These are phyloP conservation scores for Cyclotella baltica DNA, from an alignment of 108 stramenopile species.

Conservation along the genomic window DNA sequence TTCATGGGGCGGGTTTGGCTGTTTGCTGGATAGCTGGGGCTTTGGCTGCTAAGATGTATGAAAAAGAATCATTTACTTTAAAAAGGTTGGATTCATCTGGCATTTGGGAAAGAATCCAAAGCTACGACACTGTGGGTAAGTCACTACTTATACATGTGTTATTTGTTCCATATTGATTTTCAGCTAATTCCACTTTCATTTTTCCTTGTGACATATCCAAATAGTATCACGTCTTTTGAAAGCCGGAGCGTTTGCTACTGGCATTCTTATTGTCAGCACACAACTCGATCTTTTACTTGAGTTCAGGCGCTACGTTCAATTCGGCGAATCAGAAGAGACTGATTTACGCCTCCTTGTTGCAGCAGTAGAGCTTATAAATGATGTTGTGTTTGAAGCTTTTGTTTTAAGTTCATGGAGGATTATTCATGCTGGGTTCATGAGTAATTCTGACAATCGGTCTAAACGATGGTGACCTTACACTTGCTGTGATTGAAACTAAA, in stretches of 20 bases:
- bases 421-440: slow-evolving; percentile 54
- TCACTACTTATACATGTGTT: not conserved
- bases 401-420: slow-evolving; percentile 65
- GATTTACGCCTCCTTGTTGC: slow-evolving; percentile 56
- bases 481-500: too few relatives aligned
- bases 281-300: slow-evolving; percentile 76
- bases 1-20: slow-evolving; percentile 84
- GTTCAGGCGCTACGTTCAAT: slow-evolving; percentile 65
- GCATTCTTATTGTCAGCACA: slow-evolving; percentile 75
- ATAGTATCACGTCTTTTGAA: slow-evolving; percentile 53
- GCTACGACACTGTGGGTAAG: slow-evolving; percentile 31
- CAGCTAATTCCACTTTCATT: not conserved
- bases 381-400: slow-evolving; percentile 75
- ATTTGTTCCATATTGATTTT: not conserved
- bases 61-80: slow-evolving; percentile 57
- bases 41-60: slow-evolving; percentile 73
- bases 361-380: slow-evolving; percentile 74
- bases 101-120: not conserved
- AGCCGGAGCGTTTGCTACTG: slow-evolving; percentile 82
- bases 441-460: slow-evolving; percentile 9
- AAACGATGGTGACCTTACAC: slow-evolving; percentile 26
- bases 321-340: slow-evolving; percentile 70
- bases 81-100: not conserved
- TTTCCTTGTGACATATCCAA: not conserved
- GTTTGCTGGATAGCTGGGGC: slow-evolving; percentile 79